Base-by-base conservation (phyloP, 164 flowering plant genomes). In the Magnolia changhungtana region DNA sequence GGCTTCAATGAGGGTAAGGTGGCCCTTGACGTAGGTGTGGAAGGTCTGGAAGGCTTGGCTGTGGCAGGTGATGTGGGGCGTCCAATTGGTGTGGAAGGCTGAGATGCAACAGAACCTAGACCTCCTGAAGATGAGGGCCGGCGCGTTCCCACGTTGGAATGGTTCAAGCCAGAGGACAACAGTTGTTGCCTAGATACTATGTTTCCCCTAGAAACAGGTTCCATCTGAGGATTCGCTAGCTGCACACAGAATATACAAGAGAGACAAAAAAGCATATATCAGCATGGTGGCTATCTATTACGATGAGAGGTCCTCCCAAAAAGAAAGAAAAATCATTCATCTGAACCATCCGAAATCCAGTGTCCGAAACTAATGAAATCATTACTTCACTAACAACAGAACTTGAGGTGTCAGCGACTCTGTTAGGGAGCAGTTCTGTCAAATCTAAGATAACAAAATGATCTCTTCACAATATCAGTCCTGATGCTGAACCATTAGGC, bases 21-120 rank as follows among this genome's bases (percentile, higher is more conserved):
- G 65, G 93, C 72, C 68, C 96, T 81, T 68, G 95, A 84, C 45
- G 91, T 89, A 50, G 99, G 99, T 21, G 99, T 92, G 18, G 94
- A 88, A 52, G 99, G 79, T 80, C 99, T 87, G 19, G 91, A 83
- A 27, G 95, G 78, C 78, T 83, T 89, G 21, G 84, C 29, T 61
- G 83, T 76, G 52, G 88, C 59, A 64, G 88, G 72, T 72, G 89
- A 75, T 65, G 86, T 85, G 37, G 90, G 81, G 7, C 90, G 82
- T 58, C 88, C 85, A 65, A 90, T 85, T 75, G 95, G 93, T 14
- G 91, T 91, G 67, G 95, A 78, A 79, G 92, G 79, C 81, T 94
- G 85, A n/a, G 88, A 79, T 49, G 83, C 68, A 27, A 79, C 72
- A 76, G 91, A 78, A 71, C 74, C 80, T 31, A 72, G 79, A 11